phyloP scores from a whole-genome alignment of 192 early-diverging fungal species.

The Diversispora epigaea region DNA sequence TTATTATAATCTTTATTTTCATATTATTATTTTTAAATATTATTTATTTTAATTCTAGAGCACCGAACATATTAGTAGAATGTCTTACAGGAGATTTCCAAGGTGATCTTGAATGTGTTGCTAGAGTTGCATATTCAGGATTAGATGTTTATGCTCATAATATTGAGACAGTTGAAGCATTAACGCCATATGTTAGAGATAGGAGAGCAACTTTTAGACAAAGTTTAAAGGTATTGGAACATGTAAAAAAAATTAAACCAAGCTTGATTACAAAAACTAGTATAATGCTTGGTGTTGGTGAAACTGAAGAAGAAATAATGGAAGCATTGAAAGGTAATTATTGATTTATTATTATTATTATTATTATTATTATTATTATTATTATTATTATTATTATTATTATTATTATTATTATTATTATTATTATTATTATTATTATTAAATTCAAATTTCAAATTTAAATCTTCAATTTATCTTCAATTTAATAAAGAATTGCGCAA shows the following conservation, averaged over 20 bases:
- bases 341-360: slow-evolving; percentile 11
- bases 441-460: too few relatives aligned
- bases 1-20: background rate
- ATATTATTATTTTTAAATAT: background rate
- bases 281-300: slow-evolving; percentile 97
- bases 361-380: background rate
- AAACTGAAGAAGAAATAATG: slow-evolving; percentile 91
- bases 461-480: background rate
- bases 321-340: slow-evolving; percentile 74
- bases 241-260: slow-evolving; percentile 80
- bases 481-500: slow-evolving; percentile 63
- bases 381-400: slow-evolving; percentile 14
- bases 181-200: slow-evolving; percentile 90
- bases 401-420: too few relatives aligned
- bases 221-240: slow-evolving; percentile 83
- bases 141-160: slow-evolving; percentile 99
- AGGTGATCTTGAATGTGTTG: slow-evolving; percentile 75
- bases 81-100: slow-evolving; percentile 94
- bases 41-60: slow-evolving; percentile 43
- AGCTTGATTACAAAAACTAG: slow-evolving; percentile 91
- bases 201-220: slow-evolving; percentile 89
- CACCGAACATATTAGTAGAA: slow-evolving; percentile 92
- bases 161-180: slow-evolving; percentile 91
- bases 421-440: too few relatives aligned
- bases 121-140: slow-evolving; percentile 83